A percentile compares a stretch with the other conserved stretches of the same genome.
These are phyloP conservation scores for Hypoxylon crocopeplum DNA, from an alignment of 495 filamentous ascomycete species.

Conservation along the genomic window DNA sequence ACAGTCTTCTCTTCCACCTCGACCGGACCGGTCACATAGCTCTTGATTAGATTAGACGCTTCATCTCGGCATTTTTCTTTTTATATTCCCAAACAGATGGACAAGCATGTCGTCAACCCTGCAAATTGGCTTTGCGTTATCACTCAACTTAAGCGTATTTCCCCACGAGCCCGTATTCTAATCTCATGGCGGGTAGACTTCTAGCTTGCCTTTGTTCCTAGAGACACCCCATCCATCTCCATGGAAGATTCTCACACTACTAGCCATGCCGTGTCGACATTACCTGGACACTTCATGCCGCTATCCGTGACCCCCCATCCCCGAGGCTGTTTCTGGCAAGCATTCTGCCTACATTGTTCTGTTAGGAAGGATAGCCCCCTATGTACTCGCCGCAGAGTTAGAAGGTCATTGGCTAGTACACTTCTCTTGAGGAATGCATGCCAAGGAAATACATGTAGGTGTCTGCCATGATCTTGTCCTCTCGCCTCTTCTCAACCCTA, in stretches of 20 bases:
- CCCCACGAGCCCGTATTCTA: neutral
- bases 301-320: slow-evolving; percentile 18
- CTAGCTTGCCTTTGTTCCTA: neutral
- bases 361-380: no score
- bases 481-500: neutral
- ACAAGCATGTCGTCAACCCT: neutral
- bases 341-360: neutral
- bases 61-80: neutral
- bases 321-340: neutral
- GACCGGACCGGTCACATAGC: neutral
- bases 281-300: slow-evolving; percentile 13
- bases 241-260: slow-evolving; percentile 5
- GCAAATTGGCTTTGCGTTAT: neutral
- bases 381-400: no score
- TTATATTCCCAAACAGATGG: neutral
- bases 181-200: neutral
- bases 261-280: slow-evolving; percentile 19
- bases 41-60: neutral
- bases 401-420: neutral
- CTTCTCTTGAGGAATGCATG: neutral
- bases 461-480: neutral
- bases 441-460: slow-evolving; percentile 9
- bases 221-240: slow-evolving; percentile 9
- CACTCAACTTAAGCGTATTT: slow-evolving; percentile 3
- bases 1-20: no score